Evolutionary conservation across 2,329 filamentous ascomycete genomes (phyloP).

Genomic region (Golovinomyces cichoracearum): DNA sequence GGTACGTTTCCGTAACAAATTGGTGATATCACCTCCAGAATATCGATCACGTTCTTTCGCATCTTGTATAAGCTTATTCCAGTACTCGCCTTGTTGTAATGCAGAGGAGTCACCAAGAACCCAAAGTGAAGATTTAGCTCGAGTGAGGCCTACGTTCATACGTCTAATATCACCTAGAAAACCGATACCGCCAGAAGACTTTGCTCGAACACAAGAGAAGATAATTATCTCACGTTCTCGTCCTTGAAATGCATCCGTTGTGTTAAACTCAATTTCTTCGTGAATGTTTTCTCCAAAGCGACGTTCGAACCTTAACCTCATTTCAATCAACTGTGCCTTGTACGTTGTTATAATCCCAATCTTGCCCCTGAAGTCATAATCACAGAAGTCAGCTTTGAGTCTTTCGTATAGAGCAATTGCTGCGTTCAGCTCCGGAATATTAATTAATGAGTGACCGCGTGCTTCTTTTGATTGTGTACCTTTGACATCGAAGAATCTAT

Average conservation of each 20-base stretch:
- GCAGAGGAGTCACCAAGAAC: constrained; percentile 81
- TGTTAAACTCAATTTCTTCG: constrained; percentile 83
- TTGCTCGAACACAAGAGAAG: constrained; percentile 91
- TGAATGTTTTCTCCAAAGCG: constrained; percentile 51
- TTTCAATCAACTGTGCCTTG: constrained; percentile 66
- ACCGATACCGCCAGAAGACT: constrained; percentile 78
- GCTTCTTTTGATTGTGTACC: constrained; percentile 62
- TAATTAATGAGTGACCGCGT: constrained; percentile 72
- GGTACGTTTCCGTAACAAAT: constrained; percentile 25
- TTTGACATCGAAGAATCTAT: constrained; percentile 89
- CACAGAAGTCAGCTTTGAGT: constrained; percentile 43
- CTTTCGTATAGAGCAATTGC: constrained; percentile 66
- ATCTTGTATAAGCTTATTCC: constrained; percentile 66
- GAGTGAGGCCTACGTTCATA: constrained; percentile 96
- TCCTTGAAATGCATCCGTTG: constrained; percentile 91
- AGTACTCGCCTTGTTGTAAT: constrained; percentile 67
- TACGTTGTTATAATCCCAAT: constrained; percentile 96
- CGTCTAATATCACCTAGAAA: constrained; percentile 95
- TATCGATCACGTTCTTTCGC: constrained; percentile 49
- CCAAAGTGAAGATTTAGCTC: constrained; percentile 90
- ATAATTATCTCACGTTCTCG: constrained; percentile 95
- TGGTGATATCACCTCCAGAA: constrained; percentile 38
- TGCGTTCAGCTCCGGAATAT: constrained; percentile 62
- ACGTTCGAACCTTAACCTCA: constrained; percentile 47
- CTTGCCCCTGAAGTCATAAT: constrained; percentile 49